Base-by-base conservation (phyloP, 129 eudicot genomes). In the Helianthus tuberosus region DNA sequence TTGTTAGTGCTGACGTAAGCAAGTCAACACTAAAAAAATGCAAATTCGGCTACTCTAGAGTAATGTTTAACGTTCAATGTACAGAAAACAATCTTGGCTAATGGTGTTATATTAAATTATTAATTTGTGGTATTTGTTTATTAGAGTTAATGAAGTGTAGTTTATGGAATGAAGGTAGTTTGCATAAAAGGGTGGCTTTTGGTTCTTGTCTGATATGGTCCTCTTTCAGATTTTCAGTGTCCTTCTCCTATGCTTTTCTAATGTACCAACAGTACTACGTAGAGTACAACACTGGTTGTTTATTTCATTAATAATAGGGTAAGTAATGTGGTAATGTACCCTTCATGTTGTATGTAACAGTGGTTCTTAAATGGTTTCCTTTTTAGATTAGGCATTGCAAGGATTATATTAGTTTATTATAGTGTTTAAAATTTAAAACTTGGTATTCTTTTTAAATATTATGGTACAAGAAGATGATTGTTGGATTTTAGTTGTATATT, bases 191-290 rank as follows among this genome's bases (percentile, higher is more conserved):
- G 35, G 67, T 75, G 66, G 72, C 79, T 53, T 66, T 75, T 65
- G 80, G 68, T 44, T 57, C 23, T 76, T 57, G 80, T 57, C 74
- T 76, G 80, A 76, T 76, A 0, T 76, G 74, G 68, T 57, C 39
- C 47, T 76, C 57, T 76, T 27, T 25, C 39, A 66, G 68, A 54
- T 71, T 10, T 73, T 38, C 66, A 51, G 63, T 23, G 71, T 70
- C 47, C 44, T 68, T 5, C 35, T 44, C 46, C n/a, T 48, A 63
- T 62, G 29, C 66, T 43, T 68, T 68, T 76, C 23, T 49, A 66
- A 68, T 74, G 80, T 76, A 76, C 74, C 27, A 76, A 76, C 68
- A 32, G 80, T 76, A 55, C 50, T 76, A 55, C 74, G 58, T 46
- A 46, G 44, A 61, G 68, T 76, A 68, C 80, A 76, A 76, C 74